These are phyloP conservation scores for Begonia fuchsioides DNA, from an alignment of 306 rosid species.

Conservation along the genomic window DNA sequence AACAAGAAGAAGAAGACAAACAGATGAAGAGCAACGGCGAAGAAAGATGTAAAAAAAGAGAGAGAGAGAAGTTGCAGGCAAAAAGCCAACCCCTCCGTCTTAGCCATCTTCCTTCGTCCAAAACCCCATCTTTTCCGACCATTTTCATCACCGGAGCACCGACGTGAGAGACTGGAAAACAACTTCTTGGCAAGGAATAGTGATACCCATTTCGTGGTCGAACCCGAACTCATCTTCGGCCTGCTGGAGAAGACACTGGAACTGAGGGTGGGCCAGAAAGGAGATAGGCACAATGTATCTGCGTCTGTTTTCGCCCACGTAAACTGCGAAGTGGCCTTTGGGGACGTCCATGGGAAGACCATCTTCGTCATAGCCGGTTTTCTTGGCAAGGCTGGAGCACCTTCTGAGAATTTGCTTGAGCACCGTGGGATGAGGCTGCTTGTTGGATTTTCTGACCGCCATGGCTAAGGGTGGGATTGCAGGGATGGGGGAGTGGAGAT, in stretches of 20 bases:
- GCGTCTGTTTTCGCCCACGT: constrained; percentile 69
- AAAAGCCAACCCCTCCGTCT: no score
- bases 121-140: no score
- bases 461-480: no score
- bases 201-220: constrained; percentile 84
- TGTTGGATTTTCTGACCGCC: no score
- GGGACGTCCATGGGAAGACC: constrained; percentile 69
- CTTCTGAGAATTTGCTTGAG: constrained; percentile 68
- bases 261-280: constrained; percentile 57
- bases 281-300: constrained; percentile 86
- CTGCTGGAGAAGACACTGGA: constrained; percentile 65
- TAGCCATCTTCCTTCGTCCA: no score
- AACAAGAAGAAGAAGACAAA: no score
- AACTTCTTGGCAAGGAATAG: constrained; percentile 43
- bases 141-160: no score
- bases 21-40: no score
- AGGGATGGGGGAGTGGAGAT: no score
- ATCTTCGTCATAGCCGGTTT: constrained; percentile 24
- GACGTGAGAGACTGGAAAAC: no score
- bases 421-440: constrained; percentile 51
- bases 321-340: constrained; percentile 78
- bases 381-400: constrained; percentile 66
- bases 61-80: no score
- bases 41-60: no score
- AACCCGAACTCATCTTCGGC: constrained; percentile 94